Evolutionary conservation across 345 rosid genomes (phyloP).

Genomic region (Salix arbutifolia): DNA sequence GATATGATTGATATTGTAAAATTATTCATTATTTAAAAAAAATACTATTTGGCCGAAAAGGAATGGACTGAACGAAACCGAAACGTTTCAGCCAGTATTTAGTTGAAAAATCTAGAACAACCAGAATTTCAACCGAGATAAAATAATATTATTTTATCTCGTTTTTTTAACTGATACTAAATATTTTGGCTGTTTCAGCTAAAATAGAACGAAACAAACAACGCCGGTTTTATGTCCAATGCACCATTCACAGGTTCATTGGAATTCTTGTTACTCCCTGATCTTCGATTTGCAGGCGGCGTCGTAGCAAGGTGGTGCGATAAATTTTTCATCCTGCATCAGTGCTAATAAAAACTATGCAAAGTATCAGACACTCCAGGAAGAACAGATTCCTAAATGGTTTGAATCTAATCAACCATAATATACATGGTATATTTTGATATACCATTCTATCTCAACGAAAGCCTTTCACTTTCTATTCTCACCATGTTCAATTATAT

Average conservation of each 20-base stretch:
- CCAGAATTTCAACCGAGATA: too few species aligned
- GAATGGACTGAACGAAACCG: accelerated
- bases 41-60: too few species aligned
- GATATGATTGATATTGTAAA: too few species aligned
- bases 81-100: accelerated
- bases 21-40: too few species aligned
- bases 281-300: too few species aligned
- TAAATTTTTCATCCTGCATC: background rate
- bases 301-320: too few species aligned
- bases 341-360: background rate
- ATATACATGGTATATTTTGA: background rate
- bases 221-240: accelerated
- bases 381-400: background rate
- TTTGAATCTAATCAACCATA: background rate
- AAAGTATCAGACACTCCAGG: background rate
- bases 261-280: too few species aligned
- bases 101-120: accelerated
- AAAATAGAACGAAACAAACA: too few species aligned
- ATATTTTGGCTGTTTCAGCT: accelerated
- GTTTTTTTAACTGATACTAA: too few species aligned
- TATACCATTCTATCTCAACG: background rate
- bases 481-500: background rate
- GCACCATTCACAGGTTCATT: too few species aligned
- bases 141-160: too few species aligned
- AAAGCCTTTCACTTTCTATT: background rate